Evolutionary conservation across 768 basidiomycete species (phyloP).

Genomic region (Calocera cornea): DNA sequence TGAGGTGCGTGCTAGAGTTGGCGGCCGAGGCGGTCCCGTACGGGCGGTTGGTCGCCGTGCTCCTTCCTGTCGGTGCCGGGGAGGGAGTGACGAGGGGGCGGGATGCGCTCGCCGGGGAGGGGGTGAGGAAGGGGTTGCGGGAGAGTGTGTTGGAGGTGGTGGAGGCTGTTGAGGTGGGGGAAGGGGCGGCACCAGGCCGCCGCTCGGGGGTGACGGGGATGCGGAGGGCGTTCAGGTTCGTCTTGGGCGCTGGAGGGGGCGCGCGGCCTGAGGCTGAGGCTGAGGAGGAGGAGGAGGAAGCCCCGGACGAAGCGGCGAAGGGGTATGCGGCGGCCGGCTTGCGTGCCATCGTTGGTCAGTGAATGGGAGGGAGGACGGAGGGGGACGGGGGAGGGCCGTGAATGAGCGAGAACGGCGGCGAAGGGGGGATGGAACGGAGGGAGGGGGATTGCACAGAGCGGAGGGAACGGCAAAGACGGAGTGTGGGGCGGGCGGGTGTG

Average conservation of each 20-base stretch:
- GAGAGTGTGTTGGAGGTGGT: neutral
- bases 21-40: neutral
- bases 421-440: no score
- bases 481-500: no score
- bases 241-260: neutral
- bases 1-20: neutral
- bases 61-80: neutral
- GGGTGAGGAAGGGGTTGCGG: constrained; percentile 2
- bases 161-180: neutral
- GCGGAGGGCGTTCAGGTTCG: neutral
- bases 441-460: no score
- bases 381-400: neutral
- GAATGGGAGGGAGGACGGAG: neutral
- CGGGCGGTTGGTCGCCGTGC: neutral
- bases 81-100: no score
- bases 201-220: constrained; percentile 2
- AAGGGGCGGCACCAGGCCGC: neutral
- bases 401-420: no score
- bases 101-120: neutral
- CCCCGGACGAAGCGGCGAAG: neutral
- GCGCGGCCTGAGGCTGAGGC: neutral
- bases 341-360: neutral
- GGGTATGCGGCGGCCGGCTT: neutral
- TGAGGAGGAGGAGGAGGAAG: no score
- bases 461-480: neutral